phyloP scores from a whole-genome alignment of 2,329 filamentous ascomycete species.

The Leptodontidium sp. region DNA sequence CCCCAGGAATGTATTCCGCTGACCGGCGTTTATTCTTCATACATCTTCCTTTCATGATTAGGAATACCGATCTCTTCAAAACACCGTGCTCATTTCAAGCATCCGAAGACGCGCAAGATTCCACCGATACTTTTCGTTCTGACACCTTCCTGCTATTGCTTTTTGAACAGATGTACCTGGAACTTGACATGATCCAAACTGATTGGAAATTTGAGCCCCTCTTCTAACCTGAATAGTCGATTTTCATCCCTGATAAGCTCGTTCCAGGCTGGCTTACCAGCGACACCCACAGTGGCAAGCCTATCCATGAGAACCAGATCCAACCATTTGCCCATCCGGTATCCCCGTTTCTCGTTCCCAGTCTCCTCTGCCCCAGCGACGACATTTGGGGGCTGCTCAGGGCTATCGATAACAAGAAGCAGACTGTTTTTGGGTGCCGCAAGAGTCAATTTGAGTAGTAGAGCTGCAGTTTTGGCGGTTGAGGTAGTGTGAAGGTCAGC shows the following conservation, averaged over 20 bases:
- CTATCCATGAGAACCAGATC: constrained; percentile 74
- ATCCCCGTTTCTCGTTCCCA: constrained; percentile 65
- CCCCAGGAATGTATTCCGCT: too few relatives aligned
- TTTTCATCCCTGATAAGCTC: constrained; percentile 78
- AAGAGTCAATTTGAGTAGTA: constrained; percentile 74
- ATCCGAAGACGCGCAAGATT: background rate
- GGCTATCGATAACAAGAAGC: constrained; percentile 86
- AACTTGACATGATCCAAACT: constrained; percentile 91
- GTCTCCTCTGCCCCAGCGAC: constrained; percentile 62
- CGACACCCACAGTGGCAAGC: constrained; percentile 46
- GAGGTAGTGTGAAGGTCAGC: constrained; percentile 88
- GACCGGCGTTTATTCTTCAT: too few relatives aligned
- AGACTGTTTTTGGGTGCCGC: constrained; percentile 64
- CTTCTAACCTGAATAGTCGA: constrained; percentile 79
- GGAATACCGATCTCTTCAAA: too few relatives aligned
- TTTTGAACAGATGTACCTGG: constrained; percentile 82
- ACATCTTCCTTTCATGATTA: too few relatives aligned
- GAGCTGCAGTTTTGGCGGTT: constrained; percentile 72
- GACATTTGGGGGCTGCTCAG: constrained; percentile 87
- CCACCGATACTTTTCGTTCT: background rate
- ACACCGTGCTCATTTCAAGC: background rate
- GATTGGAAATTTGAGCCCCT: constrained; percentile 77
- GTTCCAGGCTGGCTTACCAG: constrained; percentile 64
- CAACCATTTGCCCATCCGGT: constrained; percentile 91
- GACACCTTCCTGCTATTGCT: background rate